A percentile compares a stretch with the other conserved stretches of the same genome.
phyloP scores from a whole-genome alignment of 2,329 filamentous ascomycete species.

The Pestalotiopsis sp. region DNA sequence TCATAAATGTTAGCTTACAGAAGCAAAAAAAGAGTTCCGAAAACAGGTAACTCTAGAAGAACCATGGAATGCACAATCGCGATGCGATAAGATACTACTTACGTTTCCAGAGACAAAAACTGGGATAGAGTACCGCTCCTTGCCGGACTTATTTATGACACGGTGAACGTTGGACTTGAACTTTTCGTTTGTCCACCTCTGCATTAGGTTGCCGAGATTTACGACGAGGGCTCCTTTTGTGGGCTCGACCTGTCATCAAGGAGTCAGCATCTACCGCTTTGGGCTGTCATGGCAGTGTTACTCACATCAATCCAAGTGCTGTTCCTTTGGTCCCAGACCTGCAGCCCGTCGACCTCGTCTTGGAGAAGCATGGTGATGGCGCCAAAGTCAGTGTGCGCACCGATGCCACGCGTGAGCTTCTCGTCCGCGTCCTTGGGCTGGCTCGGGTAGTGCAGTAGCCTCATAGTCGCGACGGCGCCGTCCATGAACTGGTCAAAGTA shows the following conservation, averaged over 20 bases:
- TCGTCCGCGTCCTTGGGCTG: conserved; percentile 11
- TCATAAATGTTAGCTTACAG: too few species aligned
- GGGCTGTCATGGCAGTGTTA: not conserved
- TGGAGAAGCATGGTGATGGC: conserved; percentile 29
- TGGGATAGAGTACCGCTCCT: conserved; percentile 57
- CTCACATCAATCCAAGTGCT: conserved; percentile 37
- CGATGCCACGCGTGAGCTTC: conserved; percentile 32
- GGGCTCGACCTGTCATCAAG: conserved; percentile 33
- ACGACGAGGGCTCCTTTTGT: conserved; percentile 34
- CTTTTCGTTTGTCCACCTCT: conserved; percentile 33
- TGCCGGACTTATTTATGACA: conserved; percentile 54
- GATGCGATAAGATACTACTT: too few species aligned
- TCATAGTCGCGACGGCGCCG: conserved; percentile 23
- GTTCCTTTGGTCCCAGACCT: conserved; percentile 21
- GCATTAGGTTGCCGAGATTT: conserved; percentile 40
- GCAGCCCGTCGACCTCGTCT: conserved; percentile 25
- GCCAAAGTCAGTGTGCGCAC: conserved; percentile 28
- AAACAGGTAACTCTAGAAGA: too few species aligned
- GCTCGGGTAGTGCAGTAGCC: conserved; percentile 10
- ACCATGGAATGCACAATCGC: too few species aligned
- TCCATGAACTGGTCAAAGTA: conserved; percentile 18
- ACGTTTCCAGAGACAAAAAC: conserved; percentile 58
- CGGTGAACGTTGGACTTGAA: conserved; percentile 58
- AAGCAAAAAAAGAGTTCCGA: too few species aligned
- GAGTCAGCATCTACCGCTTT: not conserved